Conservation (phyloP, 1,139 yeast genomes). For the Sugiyamaella novakii region DNA sequence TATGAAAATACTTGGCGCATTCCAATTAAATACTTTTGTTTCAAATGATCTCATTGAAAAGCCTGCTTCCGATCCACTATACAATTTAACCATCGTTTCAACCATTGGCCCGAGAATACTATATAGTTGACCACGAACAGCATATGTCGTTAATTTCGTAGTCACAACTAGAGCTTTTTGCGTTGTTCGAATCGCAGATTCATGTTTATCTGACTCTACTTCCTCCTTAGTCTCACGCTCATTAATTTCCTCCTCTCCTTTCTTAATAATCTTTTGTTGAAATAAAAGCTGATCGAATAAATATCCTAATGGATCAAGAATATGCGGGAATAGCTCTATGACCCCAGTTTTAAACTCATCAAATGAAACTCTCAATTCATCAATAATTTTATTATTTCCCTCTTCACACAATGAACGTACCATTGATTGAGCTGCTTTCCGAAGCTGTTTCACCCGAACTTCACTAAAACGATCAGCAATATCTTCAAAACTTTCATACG, state of each 20-base stretch:
- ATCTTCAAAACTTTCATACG: constrained; percentile 23
- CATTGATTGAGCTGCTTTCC: constrained; percentile 26
- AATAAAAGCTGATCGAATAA: constrained; percentile 35
- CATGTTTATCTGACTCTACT: background rate
- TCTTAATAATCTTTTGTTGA: constrained; percentile 10
- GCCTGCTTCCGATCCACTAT: constrained; percentile 74
- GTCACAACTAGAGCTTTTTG: background rate
- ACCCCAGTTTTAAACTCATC: constrained; percentile 29
- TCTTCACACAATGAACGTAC: constrained; percentile 27
- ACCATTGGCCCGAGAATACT: constrained; percentile 16
- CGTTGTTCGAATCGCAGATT: background rate
- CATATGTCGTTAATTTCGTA: constrained; percentile 29
- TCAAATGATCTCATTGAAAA: constrained; percentile 87
- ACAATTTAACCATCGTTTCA: constrained; percentile 52
- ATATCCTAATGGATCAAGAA: constrained; percentile 32
- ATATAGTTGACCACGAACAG: constrained; percentile 43
- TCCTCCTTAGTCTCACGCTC: background rate
- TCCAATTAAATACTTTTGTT: constrained; percentile 84
- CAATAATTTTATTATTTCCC: constrained; percentile 19
- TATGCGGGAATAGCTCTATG: constrained; percentile 29
- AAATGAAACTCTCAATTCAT: constrained; percentile 28
- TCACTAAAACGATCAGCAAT: constrained; percentile 22
- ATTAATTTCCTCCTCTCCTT: background rate
- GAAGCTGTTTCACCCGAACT: constrained; percentile 19
- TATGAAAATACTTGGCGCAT: constrained; percentile 75